These are phyloP conservation scores for Candida krabiensis DNA, from an alignment of 805 yeast species.

Conservation along the genomic window DNA sequence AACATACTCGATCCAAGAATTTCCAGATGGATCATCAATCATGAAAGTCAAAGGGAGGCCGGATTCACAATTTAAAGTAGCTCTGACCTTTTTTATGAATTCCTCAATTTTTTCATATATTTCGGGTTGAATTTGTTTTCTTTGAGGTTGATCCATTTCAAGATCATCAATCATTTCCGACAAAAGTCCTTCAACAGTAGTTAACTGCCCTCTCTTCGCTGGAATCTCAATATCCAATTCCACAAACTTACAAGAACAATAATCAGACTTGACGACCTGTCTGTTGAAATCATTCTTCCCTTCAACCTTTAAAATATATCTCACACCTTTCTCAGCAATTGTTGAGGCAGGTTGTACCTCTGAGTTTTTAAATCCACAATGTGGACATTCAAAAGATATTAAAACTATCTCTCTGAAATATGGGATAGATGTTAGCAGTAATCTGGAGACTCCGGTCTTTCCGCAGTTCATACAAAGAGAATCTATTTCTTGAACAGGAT, in stretches of 20 bases:
- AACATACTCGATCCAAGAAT: slow-evolving; percentile 89
- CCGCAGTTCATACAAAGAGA: slow-evolving; percentile 96
- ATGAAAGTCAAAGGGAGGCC: slow-evolving; percentile 75
- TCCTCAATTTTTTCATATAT: slow-evolving; percentile 71
- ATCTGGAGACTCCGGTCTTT: slow-evolving; percentile 76
- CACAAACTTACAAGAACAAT: slow-evolving; percentile 73
- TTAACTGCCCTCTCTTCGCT: slow-evolving; percentile 88
- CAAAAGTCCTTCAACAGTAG: slow-evolving; percentile 88
- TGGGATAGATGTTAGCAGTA: slow-evolving; percentile 87
- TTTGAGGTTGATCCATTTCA: slow-evolving; percentile 73
- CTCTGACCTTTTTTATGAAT: slow-evolving; percentile 60
- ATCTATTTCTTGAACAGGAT: slow-evolving; percentile 93
- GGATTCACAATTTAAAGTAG: slow-evolving; percentile 63
- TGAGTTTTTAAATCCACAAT: slow-evolving; percentile 86
- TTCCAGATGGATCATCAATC: slow-evolving; percentile 94
- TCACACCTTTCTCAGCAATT: slow-evolving; percentile 85
- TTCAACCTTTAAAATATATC: slow-evolving; percentile 70
- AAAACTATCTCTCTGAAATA: slow-evolving; percentile 85
- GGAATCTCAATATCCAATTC: slow-evolving; percentile 95
- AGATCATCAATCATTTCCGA: slow-evolving; percentile 82
- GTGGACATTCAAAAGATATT: slow-evolving; percentile 95
- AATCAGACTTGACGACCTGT: slow-evolving; percentile 89
- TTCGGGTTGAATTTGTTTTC: slow-evolving; percentile 75
- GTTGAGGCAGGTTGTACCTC: slow-evolving; percentile 96
- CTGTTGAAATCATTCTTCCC: slow-evolving; percentile 73